Base-by-base conservation (phyloP, 495 filamentous ascomycete species). In the Geopyxis carbonaria region DNA sequence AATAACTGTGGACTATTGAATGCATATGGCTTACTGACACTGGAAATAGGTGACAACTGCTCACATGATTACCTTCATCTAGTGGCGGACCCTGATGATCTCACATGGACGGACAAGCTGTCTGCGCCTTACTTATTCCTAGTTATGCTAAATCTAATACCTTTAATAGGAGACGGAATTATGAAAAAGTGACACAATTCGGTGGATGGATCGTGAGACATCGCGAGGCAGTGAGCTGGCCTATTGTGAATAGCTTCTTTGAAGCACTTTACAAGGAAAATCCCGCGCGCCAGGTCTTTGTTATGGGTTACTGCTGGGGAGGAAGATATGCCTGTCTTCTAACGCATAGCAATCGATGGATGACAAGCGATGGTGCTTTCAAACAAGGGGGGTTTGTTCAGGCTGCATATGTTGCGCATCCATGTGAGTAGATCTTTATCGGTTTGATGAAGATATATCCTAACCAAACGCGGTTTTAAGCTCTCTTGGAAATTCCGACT, bases 231-330 rank as follows among this genome's bases (percentile, higher is more conserved):
- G 48, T 57, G 34, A 40, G 53, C 34, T 52, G 55, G 45, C 69
- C 70, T 5, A 57, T 61, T 7, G 51, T 76, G 11, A 42, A 51
- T 8, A 19, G 45, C 6, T 76, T 72, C 52, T 53, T 75, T 47
- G 36, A 51, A 40, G 42, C 57, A 1, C 37, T 73, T 0, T 64
- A 69, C 40, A 45, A 53, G 32, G 48, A 56, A 11, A 53, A 57
- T 22, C 25, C 41, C 44, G 34, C 50, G 50, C 40, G 46, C 4
- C 53, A 52, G 24, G 35, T 75, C 31, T 66, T 64, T 21, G 60
- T 58, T 1, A 64, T 68, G 0, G 73, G 73, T 0, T 75, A 69
- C 48, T 75, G 71, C 51, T 76, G 69, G 71, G 72, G 72, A 23
- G 73, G 70, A 2, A 65, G 64, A 40, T 61, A 70, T 43, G 50